Conservation (phyloP, 352 stramenopile genomes). For the Pythium diclinum region DNA sequence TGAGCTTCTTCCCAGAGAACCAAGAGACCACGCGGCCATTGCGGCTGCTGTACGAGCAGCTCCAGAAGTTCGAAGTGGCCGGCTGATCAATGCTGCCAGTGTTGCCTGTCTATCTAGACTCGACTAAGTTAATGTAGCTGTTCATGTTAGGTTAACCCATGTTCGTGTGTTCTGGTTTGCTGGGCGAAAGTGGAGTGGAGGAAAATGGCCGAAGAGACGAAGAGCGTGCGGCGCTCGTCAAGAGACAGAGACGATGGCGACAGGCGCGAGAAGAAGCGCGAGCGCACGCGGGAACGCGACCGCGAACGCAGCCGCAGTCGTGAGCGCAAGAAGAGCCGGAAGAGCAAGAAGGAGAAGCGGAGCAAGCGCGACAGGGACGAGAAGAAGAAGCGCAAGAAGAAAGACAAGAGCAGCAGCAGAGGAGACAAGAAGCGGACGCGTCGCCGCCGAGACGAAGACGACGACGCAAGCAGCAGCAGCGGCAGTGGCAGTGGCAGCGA, state of each 20-base stretch:
- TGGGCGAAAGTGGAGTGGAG: neutral
- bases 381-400: conserved; percentile 33
- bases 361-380: conserved; percentile 32
- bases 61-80: conserved; percentile 65
- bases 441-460: neutral
- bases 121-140: conserved; percentile 15
- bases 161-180: neutral
- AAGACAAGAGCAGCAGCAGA: conserved; percentile 10
- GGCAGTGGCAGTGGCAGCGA: neutral
- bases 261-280: conserved; percentile 9
- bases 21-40: conserved; percentile 78
- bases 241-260: neutral
- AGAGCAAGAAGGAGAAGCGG: conserved; percentile 25
- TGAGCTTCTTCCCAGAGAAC: conserved; percentile 86
- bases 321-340: conserved; percentile 31
- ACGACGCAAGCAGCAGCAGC: neutral
- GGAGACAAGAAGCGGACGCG: neutral
- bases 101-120: neutral
- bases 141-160: conserved; percentile 16
- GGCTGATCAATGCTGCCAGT: neutral
- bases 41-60: conserved; percentile 74
- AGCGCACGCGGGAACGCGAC: conserved; percentile 6
- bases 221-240: neutral
- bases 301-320: conserved; percentile 20
- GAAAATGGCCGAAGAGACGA: neutral